Conservation (phyloP, 2,329 filamentous ascomycete species). For the Rugonectria rugulosa region DNA sequence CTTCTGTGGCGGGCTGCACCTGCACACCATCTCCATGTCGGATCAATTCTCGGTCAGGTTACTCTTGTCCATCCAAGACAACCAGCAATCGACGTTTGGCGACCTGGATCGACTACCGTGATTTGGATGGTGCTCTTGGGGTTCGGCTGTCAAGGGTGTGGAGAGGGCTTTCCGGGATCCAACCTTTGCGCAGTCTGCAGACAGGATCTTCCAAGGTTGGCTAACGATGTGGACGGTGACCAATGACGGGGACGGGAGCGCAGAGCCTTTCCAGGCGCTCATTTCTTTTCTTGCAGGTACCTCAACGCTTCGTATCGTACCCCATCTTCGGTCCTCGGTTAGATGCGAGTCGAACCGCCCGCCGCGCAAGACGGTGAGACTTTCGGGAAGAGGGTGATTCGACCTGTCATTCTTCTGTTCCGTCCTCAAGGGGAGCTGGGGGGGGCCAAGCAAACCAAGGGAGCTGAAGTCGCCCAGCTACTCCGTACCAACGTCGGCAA, state of each 20-base stretch:
- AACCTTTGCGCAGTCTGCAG: slow-evolving; percentile 2
- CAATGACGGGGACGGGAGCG: slow-evolving; percentile 10
- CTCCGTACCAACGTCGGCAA: slow-evolving; percentile 2
- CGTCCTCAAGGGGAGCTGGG: background rate
- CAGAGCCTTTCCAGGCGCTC: slow-evolving; percentile 2
- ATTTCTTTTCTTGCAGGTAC: slow-evolving; percentile 13
- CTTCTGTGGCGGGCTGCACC: slow-evolving; percentile 3
- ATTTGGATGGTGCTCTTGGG: slow-evolving; percentile 8
- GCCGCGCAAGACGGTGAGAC: slow-evolving; percentile 1
- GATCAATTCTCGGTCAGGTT: background rate
- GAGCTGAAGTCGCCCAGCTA: slow-evolving; percentile 14
- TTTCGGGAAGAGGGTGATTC: slow-evolving; percentile 2
- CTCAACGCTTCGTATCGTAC: slow-evolving; percentile 8
- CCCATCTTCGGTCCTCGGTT: slow-evolving; percentile 9
- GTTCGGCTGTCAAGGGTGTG: slow-evolving; percentile 17
- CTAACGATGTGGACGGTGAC: slow-evolving; percentile 20
- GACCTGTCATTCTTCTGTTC: slow-evolving; percentile 1
- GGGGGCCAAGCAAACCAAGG: slow-evolving; percentile 9
- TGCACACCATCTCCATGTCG: background rate
- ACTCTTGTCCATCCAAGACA: slow-evolving; percentile 6
- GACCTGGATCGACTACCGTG: slow-evolving; percentile 13
- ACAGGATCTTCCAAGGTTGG: slow-evolving; percentile 18
- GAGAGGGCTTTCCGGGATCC: slow-evolving; percentile 9
- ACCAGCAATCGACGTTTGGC: slow-evolving; percentile 11
- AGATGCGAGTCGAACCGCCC: background rate